Evolutionary conservation across 2,329 filamentous ascomycete species (phyloP), one percentile per base, ranked within the genome.

Genomic region (Gnomoniopsis smithogilvyi): DNA sequence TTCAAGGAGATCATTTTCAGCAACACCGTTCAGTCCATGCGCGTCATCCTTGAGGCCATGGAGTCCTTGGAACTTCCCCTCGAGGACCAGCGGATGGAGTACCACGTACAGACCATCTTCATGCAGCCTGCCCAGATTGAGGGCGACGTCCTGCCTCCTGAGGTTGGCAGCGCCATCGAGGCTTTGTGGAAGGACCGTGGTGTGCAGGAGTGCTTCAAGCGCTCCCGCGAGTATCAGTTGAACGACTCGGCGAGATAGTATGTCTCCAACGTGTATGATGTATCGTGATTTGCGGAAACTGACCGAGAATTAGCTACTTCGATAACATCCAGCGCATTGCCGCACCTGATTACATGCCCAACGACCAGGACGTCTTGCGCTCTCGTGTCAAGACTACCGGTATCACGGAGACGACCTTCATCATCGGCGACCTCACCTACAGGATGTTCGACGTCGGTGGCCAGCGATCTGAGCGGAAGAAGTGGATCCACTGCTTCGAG

Each of bases 401-500:
- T 87, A 96, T 97, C 72, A 96, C 92, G 34, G 92, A 96, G 78
- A 97, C 93, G 22, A 95, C 91, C 34, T 96, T 97, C 78, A 95
- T 95, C 73, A 96, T 96, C 66, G 92, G 92, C 66, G 91, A 96
- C 69, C 81, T 97, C 65, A 96, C 92, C 59, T 97, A 96, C 80
- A 87, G 92, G 66, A 96, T 97, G 93, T 96, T 96, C 77, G 93
- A 97, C 70, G 93, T 97, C 49, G 93, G 93, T 83, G 94, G 93
- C 65, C 93, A 96, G 77, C 86, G 93, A 73, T 96, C 92, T 7
- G 93, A 97, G 78, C 88, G 93, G 73, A 97, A 97, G 89, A 97
- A 97, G 86, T 97, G 93, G 93, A 97, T 97, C 68, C 93, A 97
- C 80, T 96, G 93, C 80, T 97, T 97, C 76, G 93, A 97, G 80